A percentile compares a stretch with the other conserved stretches of the same genome.
These are phyloP conservation scores for Rhizopus arrhizus DNA, from an alignment of 371 early-diverging fungal genomes.

Conservation along the genomic window DNA sequence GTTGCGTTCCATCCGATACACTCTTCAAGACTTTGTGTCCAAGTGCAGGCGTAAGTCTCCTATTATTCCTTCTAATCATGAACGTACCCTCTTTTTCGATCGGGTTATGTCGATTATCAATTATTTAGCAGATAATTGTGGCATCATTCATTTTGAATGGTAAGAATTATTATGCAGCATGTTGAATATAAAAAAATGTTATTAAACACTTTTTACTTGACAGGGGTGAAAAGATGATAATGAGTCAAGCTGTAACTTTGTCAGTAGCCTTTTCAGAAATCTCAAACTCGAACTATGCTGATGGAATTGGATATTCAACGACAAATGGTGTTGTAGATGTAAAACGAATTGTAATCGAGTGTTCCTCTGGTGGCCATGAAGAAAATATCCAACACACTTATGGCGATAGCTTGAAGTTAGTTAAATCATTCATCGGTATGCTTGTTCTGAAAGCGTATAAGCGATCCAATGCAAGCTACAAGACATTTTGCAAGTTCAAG, in stretches of 20 bases:
- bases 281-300: slow-evolving; percentile 21
- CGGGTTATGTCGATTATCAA: slow-evolving; percentile 17
- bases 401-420: too few relatives aligned
- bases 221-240: slow-evolving; percentile 21
- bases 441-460: too few relatives aligned
- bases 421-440: too few relatives aligned
- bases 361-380: too few relatives aligned
- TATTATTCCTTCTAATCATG: slow-evolving; percentile 19
- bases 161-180: slow-evolving; percentile 15
- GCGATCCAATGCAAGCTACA: too few relatives aligned
- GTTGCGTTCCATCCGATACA: slow-evolving; percentile 17
- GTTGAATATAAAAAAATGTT: slow-evolving; percentile 17
- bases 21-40: slow-evolving; percentile 20
- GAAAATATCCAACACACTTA: too few relatives aligned
- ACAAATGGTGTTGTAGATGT: slow-evolving; percentile 18
- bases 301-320: slow-evolving; percentile 20
- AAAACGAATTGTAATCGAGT: slow-evolving; percentile 9
- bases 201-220: slow-evolving; percentile 14
- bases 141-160: slow-evolving; percentile 15
- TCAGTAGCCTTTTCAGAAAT: slow-evolving; percentile 20
- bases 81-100: slow-evolving; percentile 20
- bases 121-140: slow-evolving; percentile 16
- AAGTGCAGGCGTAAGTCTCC: slow-evolving; percentile 18
- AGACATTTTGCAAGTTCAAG: too few relatives aligned
- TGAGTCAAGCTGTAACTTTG: slow-evolving; percentile 21